phyloP scores from a whole-genome alignment of 192 early-diverging fungal species.

The Thamnidium elegans region DNA sequence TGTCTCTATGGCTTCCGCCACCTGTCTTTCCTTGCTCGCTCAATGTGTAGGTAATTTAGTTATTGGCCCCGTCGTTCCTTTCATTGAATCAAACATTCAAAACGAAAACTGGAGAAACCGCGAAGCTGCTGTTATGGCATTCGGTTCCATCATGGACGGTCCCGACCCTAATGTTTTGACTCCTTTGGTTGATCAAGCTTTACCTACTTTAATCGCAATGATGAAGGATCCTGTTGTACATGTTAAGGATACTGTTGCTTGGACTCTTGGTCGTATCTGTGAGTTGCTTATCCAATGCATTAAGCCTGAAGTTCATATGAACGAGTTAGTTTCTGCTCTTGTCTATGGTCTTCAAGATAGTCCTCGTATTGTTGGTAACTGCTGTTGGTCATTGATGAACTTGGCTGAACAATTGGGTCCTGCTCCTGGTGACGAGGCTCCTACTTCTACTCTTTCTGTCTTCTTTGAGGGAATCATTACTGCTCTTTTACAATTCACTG shows the following conservation, averaged over 20 bases:
- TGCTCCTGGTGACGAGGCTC: slow-evolving; percentile 48
- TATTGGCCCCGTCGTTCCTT: slow-evolving; percentile 82
- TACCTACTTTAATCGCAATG: slow-evolving; percentile 86
- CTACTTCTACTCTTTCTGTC: slow-evolving; percentile 70
- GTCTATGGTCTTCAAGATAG: slow-evolving; percentile 81
- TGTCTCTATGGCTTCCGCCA: slow-evolving; percentile 95
- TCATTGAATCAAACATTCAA: slow-evolving; percentile 84
- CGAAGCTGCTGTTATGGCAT: slow-evolving; percentile 97
- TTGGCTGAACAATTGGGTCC: slow-evolving; percentile 82
- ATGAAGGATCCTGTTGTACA: slow-evolving; percentile 83
- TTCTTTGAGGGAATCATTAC: slow-evolving; percentile 84
- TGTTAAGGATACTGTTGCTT: slow-evolving; percentile 97
- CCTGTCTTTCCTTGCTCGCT: slow-evolving; percentile 87
- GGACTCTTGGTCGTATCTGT: slow-evolving; percentile 96
- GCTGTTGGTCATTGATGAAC: slow-evolving; percentile 95
- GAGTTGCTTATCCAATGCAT: slow-evolving; percentile 75
- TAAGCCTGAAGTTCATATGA: slow-evolving; percentile 68
- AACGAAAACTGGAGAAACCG: slow-evolving; percentile 89
- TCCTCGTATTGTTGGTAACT: slow-evolving; percentile 89
- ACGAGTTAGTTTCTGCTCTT: slow-evolving; percentile 71
- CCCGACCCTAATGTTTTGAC: slow-evolving; percentile 62
- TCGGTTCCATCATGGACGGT: slow-evolving; percentile 97
- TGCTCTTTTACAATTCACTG: slow-evolving; percentile 74
- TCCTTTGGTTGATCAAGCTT: slow-evolving; percentile 76
- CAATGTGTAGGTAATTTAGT: slow-evolving; percentile 79